Evolutionary conservation across 345 rosid genomes (phyloP).

Genomic region (Moringa oleifera): DNA sequence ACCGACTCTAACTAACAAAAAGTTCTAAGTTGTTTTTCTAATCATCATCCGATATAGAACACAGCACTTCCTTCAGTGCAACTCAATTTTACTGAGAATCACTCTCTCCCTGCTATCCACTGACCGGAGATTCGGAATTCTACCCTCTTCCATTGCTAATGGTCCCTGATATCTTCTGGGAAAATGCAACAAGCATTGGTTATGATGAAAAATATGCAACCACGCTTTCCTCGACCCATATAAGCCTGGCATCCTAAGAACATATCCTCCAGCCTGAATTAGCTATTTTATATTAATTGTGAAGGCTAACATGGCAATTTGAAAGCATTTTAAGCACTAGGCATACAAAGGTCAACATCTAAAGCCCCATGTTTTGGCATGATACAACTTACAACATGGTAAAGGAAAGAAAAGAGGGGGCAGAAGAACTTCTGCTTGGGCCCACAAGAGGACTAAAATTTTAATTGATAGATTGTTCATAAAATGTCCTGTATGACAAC

Average conservation of each 20-base stretch:
- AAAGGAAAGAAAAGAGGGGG: no score
- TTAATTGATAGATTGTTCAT: not conserved
- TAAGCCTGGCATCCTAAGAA: not conserved
- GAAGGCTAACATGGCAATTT: not conserved
- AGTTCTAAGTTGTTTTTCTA: no score
- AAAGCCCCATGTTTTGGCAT: not conserved
- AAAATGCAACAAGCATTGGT: not conserved
- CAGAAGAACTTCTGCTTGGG: not conserved
- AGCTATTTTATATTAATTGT: not conserved
- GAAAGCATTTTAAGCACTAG: not conserved
- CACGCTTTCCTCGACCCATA: not conserved
- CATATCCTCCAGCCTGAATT: not conserved
- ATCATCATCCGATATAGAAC: no score
- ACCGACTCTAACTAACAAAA: no score
- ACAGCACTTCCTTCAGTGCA: no score
- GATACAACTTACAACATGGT: not conserved
- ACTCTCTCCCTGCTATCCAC: not conserved
- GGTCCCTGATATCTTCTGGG: not conserved
- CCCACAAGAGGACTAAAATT: not conserved
- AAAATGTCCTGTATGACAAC: no score
- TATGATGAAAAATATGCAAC: not conserved
- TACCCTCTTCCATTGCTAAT: not conserved
- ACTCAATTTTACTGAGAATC: no score
- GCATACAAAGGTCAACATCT: not conserved
- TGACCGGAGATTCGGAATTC: not conserved